Conservation (phyloP, 73 alveolate species). For the Paramecium octaurelia region DNA sequence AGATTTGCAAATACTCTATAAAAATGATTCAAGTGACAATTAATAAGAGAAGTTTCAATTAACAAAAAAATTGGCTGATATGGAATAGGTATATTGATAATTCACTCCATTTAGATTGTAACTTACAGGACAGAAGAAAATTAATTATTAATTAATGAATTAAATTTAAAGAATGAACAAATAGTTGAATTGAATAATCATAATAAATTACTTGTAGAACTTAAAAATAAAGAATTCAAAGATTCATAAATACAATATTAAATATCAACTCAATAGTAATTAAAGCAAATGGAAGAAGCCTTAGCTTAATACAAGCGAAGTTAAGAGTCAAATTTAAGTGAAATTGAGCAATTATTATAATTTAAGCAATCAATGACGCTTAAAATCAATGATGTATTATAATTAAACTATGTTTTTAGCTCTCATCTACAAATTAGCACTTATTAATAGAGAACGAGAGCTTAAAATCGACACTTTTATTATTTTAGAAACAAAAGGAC, state of each 20-base stretch:
- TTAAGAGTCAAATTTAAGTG: constrained; percentile 10
- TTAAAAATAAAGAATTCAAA: not conserved
- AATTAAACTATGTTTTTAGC: not conserved
- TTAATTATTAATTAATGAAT: not conserved
- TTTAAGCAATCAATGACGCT: not conserved
- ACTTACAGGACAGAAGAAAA: not conserved
- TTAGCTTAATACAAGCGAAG: not conserved
- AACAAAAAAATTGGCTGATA: not conserved
- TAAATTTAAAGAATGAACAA: not conserved
- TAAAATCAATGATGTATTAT: constrained; percentile 6
- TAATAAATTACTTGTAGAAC: not conserved
- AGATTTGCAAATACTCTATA: not conserved
- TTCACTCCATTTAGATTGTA: not conserved
- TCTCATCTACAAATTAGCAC: constrained; percentile 4
- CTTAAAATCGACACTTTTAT: not conserved
- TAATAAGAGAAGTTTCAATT: not conserved
- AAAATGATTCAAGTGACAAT: not conserved
- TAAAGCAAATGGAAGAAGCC: not conserved
- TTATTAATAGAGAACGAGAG: constrained; percentile 23
- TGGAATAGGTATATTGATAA: not conserved
- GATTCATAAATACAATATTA: not conserved
- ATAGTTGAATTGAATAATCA: constrained; percentile 9
- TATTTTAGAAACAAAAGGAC: constrained; percentile 6
- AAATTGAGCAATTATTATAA: not conserved
- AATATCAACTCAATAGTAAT: not conserved